Conservation (phyloP, 2,329 filamentous ascomycete species). For the Claviceps citrina region DNA sequence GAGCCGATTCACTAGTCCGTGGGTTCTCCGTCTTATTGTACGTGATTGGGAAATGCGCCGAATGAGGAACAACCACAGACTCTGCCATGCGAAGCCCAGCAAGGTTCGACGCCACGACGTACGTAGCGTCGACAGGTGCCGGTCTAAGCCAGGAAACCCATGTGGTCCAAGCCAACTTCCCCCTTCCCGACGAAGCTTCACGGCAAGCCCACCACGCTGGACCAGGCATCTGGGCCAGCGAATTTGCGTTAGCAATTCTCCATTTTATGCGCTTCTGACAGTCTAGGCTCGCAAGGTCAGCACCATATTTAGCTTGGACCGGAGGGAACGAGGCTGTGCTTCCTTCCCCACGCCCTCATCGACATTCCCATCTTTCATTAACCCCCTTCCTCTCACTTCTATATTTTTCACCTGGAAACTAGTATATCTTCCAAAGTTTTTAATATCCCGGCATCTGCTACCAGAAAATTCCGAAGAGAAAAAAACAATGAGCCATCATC, state of each 20-base stretch:
- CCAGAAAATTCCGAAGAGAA: too few relatives aligned
- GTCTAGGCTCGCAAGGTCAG: background rate
- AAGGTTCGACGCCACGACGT: background rate
- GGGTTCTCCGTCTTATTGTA: background rate
- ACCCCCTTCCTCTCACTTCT: background rate
- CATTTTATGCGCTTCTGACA: background rate
- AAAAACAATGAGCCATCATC: conserved; percentile 5
- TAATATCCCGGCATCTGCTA: too few relatives aligned
- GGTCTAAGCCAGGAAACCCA: conserved; percentile 4
- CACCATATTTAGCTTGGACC: background rate
- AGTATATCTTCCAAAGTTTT: background rate
- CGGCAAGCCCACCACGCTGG: background rate
- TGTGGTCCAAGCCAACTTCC: conserved; percentile 2
- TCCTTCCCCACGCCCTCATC: background rate
- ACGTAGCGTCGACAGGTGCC: background rate
- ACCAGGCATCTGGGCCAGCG: background rate
- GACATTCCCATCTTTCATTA: background rate
- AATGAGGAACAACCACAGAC: background rate
- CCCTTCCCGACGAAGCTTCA: conserved; percentile 2
- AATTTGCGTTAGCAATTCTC: background rate
- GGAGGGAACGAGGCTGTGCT: background rate
- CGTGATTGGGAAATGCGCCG: background rate
- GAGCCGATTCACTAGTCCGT: background rate
- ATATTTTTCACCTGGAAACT: background rate
- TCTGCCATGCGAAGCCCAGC: background rate